Conservation (phyloP, 768 basidiomycete genomes). For the Trametes elegans region DNA sequence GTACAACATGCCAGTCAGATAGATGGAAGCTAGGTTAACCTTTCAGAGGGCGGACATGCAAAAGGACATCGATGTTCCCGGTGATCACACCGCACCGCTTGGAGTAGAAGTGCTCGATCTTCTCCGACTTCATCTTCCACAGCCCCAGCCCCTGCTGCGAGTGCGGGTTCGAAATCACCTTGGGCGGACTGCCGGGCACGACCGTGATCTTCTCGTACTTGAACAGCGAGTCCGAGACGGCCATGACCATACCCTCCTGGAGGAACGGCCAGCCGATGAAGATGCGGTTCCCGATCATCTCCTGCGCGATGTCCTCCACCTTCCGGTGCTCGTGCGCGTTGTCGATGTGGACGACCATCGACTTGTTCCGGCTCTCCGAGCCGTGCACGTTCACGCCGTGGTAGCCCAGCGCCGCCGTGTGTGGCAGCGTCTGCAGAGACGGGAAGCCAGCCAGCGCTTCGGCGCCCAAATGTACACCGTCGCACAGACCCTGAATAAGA, state of each 20-base stretch:
- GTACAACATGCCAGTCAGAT: neutral
- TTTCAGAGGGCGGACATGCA: conserved; percentile 91
- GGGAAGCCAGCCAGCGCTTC: conserved; percentile 95
- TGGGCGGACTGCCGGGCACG: conserved; percentile 47
- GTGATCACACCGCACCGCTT: conserved; percentile 88
- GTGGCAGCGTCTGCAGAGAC: conserved; percentile 85
- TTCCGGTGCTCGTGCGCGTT: conserved; percentile 69
- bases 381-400: conserved; percentile 96
- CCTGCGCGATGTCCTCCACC: conserved; percentile 68
- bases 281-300: conserved; percentile 72
- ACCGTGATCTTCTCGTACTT: conserved; percentile 74
- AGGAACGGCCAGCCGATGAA: conserved; percentile 95
- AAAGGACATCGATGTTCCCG: conserved; percentile 71
- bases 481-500: conserved; percentile 80
- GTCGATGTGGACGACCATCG: conserved; percentile 85
- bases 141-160: conserved; percentile 58
- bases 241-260: conserved; percentile 85
- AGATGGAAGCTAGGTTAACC: conserved; percentile 44
- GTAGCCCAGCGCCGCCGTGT: conserved; percentile 70
- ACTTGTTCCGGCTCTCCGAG: conserved; percentile 86
- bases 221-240: conserved; percentile 84
- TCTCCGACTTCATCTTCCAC: conserved; percentile 82
- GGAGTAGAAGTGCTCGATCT: conserved; percentile 81
- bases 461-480: conserved; percentile 84
- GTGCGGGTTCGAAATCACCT: conserved; percentile 73